Evolutionary conservation across 371 early-diverging fungal genomes (phyloP).

Genomic region (Haplosporangium sp.): DNA sequence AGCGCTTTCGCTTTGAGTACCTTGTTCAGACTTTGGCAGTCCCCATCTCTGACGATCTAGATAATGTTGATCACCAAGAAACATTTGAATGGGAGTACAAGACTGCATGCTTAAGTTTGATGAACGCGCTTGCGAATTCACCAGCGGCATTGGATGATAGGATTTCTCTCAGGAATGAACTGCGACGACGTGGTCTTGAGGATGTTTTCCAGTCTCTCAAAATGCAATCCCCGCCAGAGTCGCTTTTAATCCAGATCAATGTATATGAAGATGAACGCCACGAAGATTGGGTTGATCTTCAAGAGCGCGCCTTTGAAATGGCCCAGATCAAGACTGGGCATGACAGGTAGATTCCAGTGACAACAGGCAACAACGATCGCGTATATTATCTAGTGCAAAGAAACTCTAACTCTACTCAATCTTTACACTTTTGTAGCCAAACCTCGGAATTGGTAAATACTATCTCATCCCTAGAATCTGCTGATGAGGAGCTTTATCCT

Average conservation of each 20-base stretch:
- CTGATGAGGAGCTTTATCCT: constrained; percentile 49
- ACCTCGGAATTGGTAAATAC: constrained; percentile 29
- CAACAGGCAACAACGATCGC: too few relatives aligned
- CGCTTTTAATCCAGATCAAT: constrained; percentile 58
- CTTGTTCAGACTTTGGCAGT: constrained; percentile 60
- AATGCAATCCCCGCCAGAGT: constrained; percentile 58
- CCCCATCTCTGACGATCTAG: constrained; percentile 20
- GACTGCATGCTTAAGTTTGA: constrained; percentile 62
- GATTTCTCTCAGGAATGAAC: constrained; percentile 63
- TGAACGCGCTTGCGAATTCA: constrained; percentile 67
- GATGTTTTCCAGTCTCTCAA: constrained; percentile 59
- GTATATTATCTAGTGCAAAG: too few relatives aligned
- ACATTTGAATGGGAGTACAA: constrained; percentile 62
- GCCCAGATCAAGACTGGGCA: constrained; percentile 17
- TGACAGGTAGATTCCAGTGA: constrained; percentile 20
- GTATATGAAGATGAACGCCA: constrained; percentile 62
- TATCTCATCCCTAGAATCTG: constrained; percentile 26
- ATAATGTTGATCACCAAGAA: constrained; percentile 28
- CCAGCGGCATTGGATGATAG: constrained; percentile 67
- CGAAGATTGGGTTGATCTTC: constrained; percentile 64
- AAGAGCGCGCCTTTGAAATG: constrained; percentile 55
- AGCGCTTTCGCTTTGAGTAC: constrained; percentile 74
- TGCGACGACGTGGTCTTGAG: constrained; percentile 69
- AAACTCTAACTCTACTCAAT: neutral
- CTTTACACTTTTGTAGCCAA: constrained; percentile 12